A percentile compares a stretch with the other conserved stretches of the same genome.
These are phyloP conservation scores for Staphylotrichum longicolle DNA, from an alignment of 495 filamentous ascomycete genomes.

Conservation along the genomic window DNA sequence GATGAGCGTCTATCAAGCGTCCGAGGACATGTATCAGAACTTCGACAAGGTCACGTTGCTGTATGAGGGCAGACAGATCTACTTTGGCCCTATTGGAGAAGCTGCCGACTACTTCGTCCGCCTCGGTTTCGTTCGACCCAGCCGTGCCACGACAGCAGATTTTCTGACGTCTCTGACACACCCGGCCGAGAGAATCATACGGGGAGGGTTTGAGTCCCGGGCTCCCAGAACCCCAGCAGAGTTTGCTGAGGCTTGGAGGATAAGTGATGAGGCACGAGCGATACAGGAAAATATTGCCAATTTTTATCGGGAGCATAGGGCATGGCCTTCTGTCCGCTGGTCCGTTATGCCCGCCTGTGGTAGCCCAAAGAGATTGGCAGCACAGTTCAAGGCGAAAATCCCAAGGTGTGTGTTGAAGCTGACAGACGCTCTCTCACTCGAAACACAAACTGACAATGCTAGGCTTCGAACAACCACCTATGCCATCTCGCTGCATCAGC, in stretches of 20 bases:
- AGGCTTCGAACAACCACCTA: too few species aligned
- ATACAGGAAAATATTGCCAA: too few species aligned
- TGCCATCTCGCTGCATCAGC: too few species aligned
- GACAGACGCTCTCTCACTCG: too few species aligned
- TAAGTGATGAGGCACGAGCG: too few species aligned
- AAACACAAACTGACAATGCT: too few species aligned
- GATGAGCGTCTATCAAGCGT: conserved; percentile 77
- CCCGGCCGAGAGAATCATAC: conserved; percentile 60
- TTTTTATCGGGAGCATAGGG: too few species aligned
- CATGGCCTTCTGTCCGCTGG: too few species aligned
- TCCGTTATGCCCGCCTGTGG: too few species aligned
- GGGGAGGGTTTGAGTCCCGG: conserved; percentile 57
- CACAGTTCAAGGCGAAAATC: too few species aligned
- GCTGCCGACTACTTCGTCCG: conserved; percentile 59
- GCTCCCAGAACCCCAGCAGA: conserved; percentile 60
- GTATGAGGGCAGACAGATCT: conserved; percentile 63
- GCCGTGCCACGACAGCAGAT: conserved; percentile 58
- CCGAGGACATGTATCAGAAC: conserved; percentile 71
- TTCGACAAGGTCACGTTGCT: conserved; percentile 67
- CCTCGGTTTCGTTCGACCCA: conserved; percentile 52
- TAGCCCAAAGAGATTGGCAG: too few species aligned
- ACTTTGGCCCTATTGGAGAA: conserved; percentile 54
- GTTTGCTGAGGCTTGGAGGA: conserved; percentile 51
- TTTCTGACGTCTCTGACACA: conserved; percentile 73
- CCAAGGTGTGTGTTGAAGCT: too few species aligned